phyloP scores from a whole-genome alignment of 1,139 yeast genomes.

The Geotrichum fermentans region DNA sequence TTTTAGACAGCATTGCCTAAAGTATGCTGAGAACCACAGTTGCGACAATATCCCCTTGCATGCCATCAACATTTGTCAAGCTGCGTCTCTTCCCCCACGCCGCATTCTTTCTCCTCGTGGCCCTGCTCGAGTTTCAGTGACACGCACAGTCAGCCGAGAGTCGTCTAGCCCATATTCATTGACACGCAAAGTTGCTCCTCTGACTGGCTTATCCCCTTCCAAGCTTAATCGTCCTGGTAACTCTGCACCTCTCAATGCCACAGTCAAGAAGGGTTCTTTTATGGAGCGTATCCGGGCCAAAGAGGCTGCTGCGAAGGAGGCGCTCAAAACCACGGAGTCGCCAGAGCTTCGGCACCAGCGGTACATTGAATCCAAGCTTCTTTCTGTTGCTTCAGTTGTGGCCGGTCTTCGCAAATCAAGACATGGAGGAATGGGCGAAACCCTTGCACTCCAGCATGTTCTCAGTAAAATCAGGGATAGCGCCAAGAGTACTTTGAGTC shows the following conservation, averaged over 20 bases:
- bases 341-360: constrained; percentile 9
- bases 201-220: constrained; percentile 9
- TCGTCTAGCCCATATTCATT: constrained; percentile 2
- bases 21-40: neutral
- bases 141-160: neutral
- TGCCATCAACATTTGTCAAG: neutral
- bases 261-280: constrained; percentile 24
- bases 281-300: constrained; percentile 36
- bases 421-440: constrained; percentile 1
- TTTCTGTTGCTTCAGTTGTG: constrained; percentile 13
- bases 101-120: neutral
- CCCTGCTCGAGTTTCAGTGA: neutral
- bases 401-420: constrained; percentile 16
- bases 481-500: constrained; percentile 5
- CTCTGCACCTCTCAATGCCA: neutral
- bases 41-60: constrained; percentile 13
- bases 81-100: neutral
- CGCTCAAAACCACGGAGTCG: constrained; percentile 4
- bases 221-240: constrained; percentile 3
- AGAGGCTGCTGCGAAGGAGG: constrained; percentile 26
- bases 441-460: constrained; percentile 10
- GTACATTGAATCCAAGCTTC: constrained; percentile 18
- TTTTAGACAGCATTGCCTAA: constrained; percentile 11
- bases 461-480: constrained; percentile 17
- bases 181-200: neutral